Evolutionary conservation across 2,329 filamentous ascomycete species (phyloP).

Genomic region (Sphaerulina populicola): DNA sequence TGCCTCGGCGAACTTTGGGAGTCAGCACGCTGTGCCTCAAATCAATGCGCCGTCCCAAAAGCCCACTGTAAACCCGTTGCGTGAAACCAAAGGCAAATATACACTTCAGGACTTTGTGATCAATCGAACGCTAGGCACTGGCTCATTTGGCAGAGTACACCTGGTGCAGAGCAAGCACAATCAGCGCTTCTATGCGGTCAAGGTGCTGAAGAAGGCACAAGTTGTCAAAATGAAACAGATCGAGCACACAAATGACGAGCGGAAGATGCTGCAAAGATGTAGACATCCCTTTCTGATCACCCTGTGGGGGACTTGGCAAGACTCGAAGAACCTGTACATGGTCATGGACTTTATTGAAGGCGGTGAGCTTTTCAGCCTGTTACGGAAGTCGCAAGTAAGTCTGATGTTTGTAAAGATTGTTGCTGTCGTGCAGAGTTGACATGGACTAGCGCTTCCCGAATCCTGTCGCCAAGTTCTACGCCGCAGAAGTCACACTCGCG

Average conservation of each 20-base stretch:
- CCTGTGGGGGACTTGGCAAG: conserved; percentile 96
- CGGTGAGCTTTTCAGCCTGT: conserved; percentile 88
- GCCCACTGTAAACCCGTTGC: conserved; percentile 32
- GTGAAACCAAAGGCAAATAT: conserved; percentile 95
- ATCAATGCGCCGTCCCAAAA: conserved; percentile 31
- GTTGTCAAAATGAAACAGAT: conserved; percentile 99
- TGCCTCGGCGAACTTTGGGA: conserved; percentile 30
- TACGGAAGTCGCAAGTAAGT: conserved; percentile 73
- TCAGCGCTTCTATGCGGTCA: conserved; percentile 94
- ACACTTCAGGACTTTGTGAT: conserved; percentile 84
- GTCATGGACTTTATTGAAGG: conserved; percentile 99
- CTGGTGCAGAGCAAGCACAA: conserved; percentile 97
- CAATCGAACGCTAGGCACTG: conserved; percentile 84
- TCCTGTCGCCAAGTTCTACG: conserved; percentile 97
- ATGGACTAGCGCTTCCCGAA: conserved; percentile 82
- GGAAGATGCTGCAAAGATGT: conserved; percentile 89
- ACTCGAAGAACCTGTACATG: conserved; percentile 95
- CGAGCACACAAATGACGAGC: conserved; percentile 97
- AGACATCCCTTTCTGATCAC: conserved; percentile 98
- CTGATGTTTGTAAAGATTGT: neutral
- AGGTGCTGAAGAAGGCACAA: conserved; percentile 96
- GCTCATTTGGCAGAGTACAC: conserved; percentile 93
- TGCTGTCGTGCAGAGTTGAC: neutral
- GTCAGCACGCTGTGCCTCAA: conserved; percentile 33
- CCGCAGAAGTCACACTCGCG: conserved; percentile 89